A percentile compares a stretch with the other conserved stretches of the same genome.
These are phyloP conservation scores for Pythium volutum DNA, from an alignment of 352 stramenopile species.

Conservation along the genomic window DNA sequence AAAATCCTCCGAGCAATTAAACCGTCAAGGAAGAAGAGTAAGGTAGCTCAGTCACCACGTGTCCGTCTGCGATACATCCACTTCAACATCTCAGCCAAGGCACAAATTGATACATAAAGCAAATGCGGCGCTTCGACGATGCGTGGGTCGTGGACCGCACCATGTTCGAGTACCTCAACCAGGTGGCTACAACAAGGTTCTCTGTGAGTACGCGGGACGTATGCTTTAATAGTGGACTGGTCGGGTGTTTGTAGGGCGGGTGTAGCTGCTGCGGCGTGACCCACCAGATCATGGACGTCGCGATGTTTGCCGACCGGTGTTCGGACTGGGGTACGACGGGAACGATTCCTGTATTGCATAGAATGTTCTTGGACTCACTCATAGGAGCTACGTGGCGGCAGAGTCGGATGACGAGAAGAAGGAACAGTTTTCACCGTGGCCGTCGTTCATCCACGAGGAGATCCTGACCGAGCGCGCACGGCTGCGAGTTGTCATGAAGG, in stretches of 20 bases:
- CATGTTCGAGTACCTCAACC: conserved; percentile 94
- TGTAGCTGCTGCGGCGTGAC: conserved; percentile 91
- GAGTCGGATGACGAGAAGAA: conserved; percentile 91
- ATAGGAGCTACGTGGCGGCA: conserved; percentile 21
- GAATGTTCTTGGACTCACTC: not conserved
- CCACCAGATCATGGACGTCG: conserved; percentile 85
- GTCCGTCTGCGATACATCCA: no score
- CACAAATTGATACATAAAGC: not conserved
- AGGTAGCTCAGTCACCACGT: not conserved
- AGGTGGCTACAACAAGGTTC: no score
- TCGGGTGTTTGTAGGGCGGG: conserved; percentile 45
- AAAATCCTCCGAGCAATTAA: not conserved
- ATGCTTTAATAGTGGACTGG: no score
- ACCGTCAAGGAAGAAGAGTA: not conserved
- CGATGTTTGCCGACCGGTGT: conserved; percentile 82
- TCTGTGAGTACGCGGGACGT: no score
- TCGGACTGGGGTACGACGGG: conserved; percentile 76
- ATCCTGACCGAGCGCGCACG: conserved; percentile 90
- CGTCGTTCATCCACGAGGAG: conserved; percentile 89
- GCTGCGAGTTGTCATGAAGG: conserved; percentile 82
- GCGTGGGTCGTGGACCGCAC: conserved; percentile 90
- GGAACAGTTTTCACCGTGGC: conserved; percentile 85
- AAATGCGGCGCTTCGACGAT: conserved; percentile 75
- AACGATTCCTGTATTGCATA: not conserved
- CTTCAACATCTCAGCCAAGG: conserved; percentile 15